phyloP scores from a whole-genome alignment of 495 filamentous ascomycete species.

The Halenospora varia region DNA sequence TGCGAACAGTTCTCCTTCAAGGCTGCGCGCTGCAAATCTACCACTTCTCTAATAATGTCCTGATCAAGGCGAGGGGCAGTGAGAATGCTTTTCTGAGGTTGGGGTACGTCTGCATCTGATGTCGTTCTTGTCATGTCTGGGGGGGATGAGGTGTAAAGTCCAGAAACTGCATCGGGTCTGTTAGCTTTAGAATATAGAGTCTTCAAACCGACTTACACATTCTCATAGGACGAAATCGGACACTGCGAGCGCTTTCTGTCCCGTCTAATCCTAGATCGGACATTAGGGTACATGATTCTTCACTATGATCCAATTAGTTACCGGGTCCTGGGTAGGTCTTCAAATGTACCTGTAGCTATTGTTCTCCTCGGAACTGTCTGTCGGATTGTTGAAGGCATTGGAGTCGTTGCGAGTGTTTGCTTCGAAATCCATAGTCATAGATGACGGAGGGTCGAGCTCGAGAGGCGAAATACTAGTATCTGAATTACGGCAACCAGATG shows the following conservation, averaged over 20 bases:
- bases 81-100: background rate
- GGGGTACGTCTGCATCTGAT: background rate
- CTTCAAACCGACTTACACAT: background rate
- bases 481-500: background rate
- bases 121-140: background rate
- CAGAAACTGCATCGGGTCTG: background rate
- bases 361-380: too few species aligned
- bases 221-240: background rate
- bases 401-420: too few species aligned
- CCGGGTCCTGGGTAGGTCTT: too few species aligned
- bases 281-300: too few species aligned
- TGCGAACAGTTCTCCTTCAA: background rate
- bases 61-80: background rate
- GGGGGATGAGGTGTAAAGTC: constrained; percentile 3
- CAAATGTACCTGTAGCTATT: too few species aligned
- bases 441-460: background rate
- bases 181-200: background rate
- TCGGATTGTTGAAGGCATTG: too few species aligned
- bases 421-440: too few species aligned
- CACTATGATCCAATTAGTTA: too few species aligned
- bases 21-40: background rate
- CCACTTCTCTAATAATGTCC: background rate
- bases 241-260: background rate
- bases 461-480: background rate
- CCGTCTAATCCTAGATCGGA: background rate